Evolutionary conservation across 352 stramenopile genomes (phyloP), one percentile per base, ranked within the genome.

Genomic region (Phytophthora sojae): DNA sequence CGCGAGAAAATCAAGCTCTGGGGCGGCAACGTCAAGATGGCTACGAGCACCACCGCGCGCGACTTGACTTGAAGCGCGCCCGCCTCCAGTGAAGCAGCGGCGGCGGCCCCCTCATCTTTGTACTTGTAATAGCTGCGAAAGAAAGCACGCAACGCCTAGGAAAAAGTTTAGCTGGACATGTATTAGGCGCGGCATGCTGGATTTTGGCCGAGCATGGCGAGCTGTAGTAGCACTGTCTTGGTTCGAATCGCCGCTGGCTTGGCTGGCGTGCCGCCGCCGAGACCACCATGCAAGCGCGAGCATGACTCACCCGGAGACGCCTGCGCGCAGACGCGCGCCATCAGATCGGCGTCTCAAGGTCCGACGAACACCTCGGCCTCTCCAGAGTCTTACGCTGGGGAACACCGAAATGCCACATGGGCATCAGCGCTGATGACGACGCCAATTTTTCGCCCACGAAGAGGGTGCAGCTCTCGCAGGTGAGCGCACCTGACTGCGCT

Each of bases 351-450:
- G 50, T 71, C 56, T 67, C 58, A 67, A 67, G 55, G 52, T 60
- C 50, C 26, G 19, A 37, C 26, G 52, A 45, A 29, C 23, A 35
- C 29, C n/a, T 32, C 26, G 11, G 17, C 44, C 29, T 64, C 62
- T 17, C 30, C 14, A 45, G 26, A 71, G 64, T 71, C 64, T 54
- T 50, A 71, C 45, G 57, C n/a, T 63, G 66, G 54, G 47, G 61
- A 71, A 59, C 67, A 73, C 67, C 67, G 67, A 73, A 73, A 73
- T 45, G 39, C 54, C 32, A 15, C 32, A 39, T 39, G 32, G 32
- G 32, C 39, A 44, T 67, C 42, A 47, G 25, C 11, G 37, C 53
- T 50, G 58, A 69, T 60, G 54, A 61, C 56, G 55, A 3, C 39
- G 32, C n/a, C 37, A 64, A 71, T 64, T 62, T 67, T 71, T 63